Percentiles rank a stretch among this genome's conserved stretches.
Evolutionary conservation across 257 asterid species (phyloP).

Genomic region (Rauvolfia tetraphylla): DNA sequence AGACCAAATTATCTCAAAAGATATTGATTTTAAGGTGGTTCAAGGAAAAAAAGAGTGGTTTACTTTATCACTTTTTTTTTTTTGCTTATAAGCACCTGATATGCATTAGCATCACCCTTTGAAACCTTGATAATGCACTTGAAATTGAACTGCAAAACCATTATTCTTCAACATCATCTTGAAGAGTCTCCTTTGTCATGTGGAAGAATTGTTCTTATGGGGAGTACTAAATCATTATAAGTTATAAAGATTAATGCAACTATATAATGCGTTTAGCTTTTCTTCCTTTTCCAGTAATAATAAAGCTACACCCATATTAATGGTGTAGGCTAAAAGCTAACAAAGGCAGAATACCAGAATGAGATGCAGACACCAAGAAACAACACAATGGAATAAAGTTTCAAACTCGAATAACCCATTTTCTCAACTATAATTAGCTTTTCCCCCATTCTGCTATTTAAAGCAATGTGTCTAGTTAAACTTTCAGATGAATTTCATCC

Average conservation of each 20-base stretch:
- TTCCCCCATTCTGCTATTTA: neutral
- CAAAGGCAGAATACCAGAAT: neutral
- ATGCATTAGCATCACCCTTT: neutral
- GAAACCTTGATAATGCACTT: neutral
- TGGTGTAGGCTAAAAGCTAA: neutral
- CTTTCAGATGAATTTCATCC: neutral
- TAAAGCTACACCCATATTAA: neutral
- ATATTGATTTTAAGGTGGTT: neutral
- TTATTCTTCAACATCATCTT: neutral
- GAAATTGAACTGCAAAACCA: neutral
- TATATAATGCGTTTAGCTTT: neutral
- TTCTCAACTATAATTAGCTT: neutral
- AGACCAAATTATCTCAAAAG: neutral
- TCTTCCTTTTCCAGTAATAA: too few species aligned
- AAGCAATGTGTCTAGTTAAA: neutral
- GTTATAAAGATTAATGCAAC: neutral
- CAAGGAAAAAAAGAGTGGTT: too few species aligned
- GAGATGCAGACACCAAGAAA: neutral
- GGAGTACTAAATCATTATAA: neutral
- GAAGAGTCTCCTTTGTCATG: too few species aligned
- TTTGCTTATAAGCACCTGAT: neutral
- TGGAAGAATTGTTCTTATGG: neutral
- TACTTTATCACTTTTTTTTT: neutral
- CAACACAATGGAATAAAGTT: neutral
- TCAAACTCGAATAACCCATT: neutral